Evolutionary conservation across 1,284 basidiomycete genomes (phyloP).

Genomic region (Pseudomicrostroma phylloplanum): DNA sequence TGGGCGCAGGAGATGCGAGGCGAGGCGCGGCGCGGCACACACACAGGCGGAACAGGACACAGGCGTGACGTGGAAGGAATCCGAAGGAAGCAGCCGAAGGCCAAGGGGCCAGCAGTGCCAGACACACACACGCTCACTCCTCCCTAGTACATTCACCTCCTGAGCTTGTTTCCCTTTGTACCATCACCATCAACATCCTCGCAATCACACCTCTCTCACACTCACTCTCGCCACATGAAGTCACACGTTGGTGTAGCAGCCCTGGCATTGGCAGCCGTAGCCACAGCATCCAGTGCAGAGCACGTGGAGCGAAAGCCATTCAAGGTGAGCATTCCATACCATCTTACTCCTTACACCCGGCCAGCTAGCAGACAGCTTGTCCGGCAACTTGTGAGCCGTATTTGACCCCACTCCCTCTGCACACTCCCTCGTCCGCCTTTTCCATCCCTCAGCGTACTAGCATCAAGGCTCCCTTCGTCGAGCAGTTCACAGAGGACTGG

Average conservation of each 20-base stretch:
- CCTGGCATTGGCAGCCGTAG: background rate
- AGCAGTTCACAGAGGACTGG: conserved; percentile 94
- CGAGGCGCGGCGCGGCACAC: too few relatives aligned
- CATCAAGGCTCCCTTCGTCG: conserved; percentile 86
- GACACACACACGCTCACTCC: too few relatives aligned
- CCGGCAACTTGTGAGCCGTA: background rate
- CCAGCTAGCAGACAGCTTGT: background rate
- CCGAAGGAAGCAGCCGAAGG: too few relatives aligned
- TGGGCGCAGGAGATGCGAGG: too few relatives aligned
- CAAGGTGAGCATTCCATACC: background rate
- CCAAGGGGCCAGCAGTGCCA: too few relatives aligned
- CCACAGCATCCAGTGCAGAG: background rate
- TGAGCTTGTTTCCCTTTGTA: too few relatives aligned
- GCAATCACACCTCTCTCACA: background rate
- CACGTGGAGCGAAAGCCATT: conserved; percentile 8
- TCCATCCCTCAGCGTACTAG: conserved; percentile 58
- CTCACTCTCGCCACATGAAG: background rate
- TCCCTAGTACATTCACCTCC: too few relatives aligned
- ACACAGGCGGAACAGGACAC: too few relatives aligned
- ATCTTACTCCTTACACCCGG: too few relatives aligned
- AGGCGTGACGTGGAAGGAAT: too few relatives aligned
- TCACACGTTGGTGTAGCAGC: conserved; percentile 1
- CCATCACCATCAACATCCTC: too few relatives aligned
- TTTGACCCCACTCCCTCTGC: background rate
- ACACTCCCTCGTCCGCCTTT: background rate